Evolutionary conservation across 2,329 filamentous ascomycete species (phyloP).

Genomic region (Gnomoniopsis sp.): DNA sequence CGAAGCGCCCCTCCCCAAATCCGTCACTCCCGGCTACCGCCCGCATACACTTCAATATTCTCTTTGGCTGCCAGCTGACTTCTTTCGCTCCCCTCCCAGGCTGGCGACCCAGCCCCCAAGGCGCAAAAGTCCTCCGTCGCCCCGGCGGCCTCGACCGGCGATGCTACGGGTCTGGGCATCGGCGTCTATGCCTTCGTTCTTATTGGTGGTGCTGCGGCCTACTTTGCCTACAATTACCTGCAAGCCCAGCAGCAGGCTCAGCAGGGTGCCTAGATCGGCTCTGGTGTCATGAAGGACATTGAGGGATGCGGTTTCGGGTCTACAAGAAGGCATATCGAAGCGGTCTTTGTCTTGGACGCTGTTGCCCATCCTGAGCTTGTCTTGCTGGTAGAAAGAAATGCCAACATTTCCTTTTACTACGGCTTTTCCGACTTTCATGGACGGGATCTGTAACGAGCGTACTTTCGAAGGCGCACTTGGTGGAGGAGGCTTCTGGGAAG

Average conservation of each 20-base stretch:
- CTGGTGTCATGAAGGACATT: neutral
- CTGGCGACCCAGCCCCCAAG: slow-evolving; percentile 76
- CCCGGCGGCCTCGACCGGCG: slow-evolving; percentile 44
- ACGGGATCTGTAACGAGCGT: neutral
- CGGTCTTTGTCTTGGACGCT: neutral
- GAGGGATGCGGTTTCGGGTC: neutral
- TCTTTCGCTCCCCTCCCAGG: slow-evolving; percentile 39
- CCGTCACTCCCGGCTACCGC: neutral
- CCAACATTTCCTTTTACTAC: neutral
- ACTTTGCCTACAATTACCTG: slow-evolving; percentile 81
- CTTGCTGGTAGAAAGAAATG: neutral
- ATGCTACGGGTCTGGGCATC: slow-evolving; percentile 62
- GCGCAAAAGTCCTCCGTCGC: slow-evolving; percentile 46
- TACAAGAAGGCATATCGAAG: neutral
- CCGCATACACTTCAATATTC: neutral
- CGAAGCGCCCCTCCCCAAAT: neutral
- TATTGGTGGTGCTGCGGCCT: slow-evolving; percentile 72
- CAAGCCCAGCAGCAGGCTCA: slow-evolving; percentile 49
- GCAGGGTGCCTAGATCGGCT: slow-evolving; percentile 1
- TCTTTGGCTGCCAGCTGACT: slow-evolving; percentile 22
- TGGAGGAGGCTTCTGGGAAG: neutral
- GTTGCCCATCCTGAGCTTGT: neutral
- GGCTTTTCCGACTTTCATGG: neutral
- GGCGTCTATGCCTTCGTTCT: slow-evolving; percentile 80
- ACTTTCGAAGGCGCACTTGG: neutral